phyloP scores from a whole-genome alignment of 2,329 filamentous ascomycete species.

The Fusarium stilboides region DNA sequence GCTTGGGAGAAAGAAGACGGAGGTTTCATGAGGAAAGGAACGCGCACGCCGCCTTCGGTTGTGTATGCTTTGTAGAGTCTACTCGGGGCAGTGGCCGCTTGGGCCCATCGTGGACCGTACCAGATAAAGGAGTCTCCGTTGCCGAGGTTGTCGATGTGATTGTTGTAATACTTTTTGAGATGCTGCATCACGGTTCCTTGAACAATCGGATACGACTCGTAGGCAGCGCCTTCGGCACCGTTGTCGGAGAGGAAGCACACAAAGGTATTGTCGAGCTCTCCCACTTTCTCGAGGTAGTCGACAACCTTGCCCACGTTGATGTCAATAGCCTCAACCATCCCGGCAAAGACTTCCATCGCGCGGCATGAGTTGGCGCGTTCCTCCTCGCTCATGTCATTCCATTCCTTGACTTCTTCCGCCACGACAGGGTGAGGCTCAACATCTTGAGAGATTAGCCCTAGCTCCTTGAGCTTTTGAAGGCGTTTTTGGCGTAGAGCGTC shows the following conservation, averaged over 20 bases:
- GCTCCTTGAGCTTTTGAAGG: background rate
- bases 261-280: background rate
- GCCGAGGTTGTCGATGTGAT: background rate
- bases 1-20: conserved; percentile 26
- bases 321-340: conserved; percentile 5
- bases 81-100: conserved; percentile 1
- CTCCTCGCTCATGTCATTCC: no score
- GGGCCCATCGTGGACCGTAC: conserved; percentile 8
- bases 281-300: background rate
- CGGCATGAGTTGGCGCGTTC: background rate
- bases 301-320: background rate
- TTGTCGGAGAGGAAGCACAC: conserved; percentile 3
- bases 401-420: no score
- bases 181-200: background rate
- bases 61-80: conserved; percentile 5
- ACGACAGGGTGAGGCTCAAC: background rate
- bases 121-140: background rate
- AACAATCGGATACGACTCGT: background rate
- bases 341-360: background rate
- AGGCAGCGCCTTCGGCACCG: conserved; percentile 2
- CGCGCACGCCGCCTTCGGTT: background rate
- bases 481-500: background rate
- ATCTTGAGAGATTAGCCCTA: background rate
- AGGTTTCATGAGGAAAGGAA: background rate
- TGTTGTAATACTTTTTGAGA: background rate